These are phyloP conservation scores for Penstemon newberryi DNA, from an alignment of 257 asterid genomes.

Conservation along the genomic window DNA sequence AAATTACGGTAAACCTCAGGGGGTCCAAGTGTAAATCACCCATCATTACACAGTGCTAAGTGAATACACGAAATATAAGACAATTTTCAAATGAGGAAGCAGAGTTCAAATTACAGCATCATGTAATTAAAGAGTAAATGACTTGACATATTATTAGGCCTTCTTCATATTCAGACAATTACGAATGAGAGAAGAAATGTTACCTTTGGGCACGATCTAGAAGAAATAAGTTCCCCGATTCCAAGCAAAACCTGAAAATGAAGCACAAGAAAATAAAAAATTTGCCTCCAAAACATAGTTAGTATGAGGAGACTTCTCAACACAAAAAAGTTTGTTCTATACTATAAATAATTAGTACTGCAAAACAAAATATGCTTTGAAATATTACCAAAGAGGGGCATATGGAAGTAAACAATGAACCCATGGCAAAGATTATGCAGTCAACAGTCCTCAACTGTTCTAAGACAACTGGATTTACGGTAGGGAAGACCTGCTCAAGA, in stretches of 20 bases:
- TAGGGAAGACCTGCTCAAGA: slow-evolving; percentile 73
- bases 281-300: no score
- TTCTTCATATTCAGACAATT: background rate
- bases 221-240: slow-evolving; percentile 74
- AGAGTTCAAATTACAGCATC: no score
- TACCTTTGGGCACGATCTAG: slow-evolving; percentile 83
- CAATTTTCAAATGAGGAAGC: no score
- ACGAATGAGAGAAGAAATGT: background rate
- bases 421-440: slow-evolving; percentile 87
- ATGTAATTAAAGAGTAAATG: no score
- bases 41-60: no score
- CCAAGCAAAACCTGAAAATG: slow-evolving; percentile 73
- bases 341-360: no score
- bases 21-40: no score
- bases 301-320: no score
- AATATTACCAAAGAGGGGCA: slow-evolving; percentile 85
- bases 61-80: no score
- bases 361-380: background rate
- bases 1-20: no score
- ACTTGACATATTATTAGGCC: background rate
- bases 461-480: slow-evolving; percentile 61
- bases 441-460: slow-evolving; percentile 69
- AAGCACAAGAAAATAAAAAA: background rate
- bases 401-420: slow-evolving; percentile 83
- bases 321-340: no score